phyloP scores from a whole-genome alignment of 495 filamentous ascomycete species.

The Cercophora scortea region DNA sequence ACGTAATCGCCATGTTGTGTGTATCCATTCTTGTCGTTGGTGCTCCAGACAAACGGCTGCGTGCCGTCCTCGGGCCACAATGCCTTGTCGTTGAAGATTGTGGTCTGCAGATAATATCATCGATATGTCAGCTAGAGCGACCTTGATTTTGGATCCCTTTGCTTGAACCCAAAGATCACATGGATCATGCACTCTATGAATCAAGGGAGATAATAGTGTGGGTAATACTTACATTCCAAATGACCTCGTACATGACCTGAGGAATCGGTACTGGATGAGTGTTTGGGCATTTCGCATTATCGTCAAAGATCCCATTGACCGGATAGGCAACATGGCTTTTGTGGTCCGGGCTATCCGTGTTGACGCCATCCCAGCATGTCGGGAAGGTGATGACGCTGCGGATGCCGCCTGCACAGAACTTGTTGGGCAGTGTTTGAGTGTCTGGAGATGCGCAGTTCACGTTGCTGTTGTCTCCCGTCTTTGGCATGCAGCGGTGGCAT shows the following conservation, averaged over 20 bases:
- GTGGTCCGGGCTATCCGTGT: conserved; percentile 45
- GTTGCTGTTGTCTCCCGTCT: conserved; percentile 33
- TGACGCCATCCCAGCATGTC: conserved; percentile 47
- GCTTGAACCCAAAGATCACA: background rate
- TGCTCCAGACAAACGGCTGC: conserved; percentile 39
- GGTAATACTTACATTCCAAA: conserved; percentile 30
- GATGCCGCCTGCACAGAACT: conserved; percentile 35
- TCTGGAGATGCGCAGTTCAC: conserved; percentile 41
- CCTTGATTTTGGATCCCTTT: no score
- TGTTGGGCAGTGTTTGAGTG: conserved; percentile 31
- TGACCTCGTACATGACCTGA: conserved; percentile 44
- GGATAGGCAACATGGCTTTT: conserved; percentile 43
- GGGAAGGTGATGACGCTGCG: conserved; percentile 40
- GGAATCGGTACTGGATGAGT: conserved; percentile 38
- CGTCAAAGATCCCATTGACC: conserved; percentile 27
- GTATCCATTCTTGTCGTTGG: conserved; percentile 40
- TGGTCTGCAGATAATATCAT: conserved; percentile 10
- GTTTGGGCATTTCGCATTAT: conserved; percentile 32
- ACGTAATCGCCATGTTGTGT: conserved; percentile 44
- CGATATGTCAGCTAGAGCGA: no score
- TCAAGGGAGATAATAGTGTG: background rate
- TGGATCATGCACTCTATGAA: background rate
- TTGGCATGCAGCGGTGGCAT: conserved; percentile 38
- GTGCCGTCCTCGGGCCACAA: conserved; percentile 6
- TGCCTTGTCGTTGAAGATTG: conserved; percentile 35